Percentiles rank a stretch among this genome's conserved stretches.
These are phyloP conservation scores for Ophiostoma novo-ulmi DNA, from an alignment of 2,329 filamentous ascomycete species.

Conservation along the genomic window DNA sequence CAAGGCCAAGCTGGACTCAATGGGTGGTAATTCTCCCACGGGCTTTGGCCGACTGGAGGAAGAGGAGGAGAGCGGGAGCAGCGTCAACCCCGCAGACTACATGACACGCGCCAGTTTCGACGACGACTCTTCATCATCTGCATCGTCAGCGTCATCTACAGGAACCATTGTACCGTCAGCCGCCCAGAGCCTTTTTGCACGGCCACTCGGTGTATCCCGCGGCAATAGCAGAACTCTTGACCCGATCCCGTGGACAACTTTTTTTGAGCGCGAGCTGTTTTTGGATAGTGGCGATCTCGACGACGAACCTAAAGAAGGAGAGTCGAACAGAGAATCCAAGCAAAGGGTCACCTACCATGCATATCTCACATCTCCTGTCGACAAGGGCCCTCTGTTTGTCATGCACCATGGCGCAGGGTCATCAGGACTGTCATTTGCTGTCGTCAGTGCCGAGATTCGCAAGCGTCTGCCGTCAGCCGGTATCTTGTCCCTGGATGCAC, in stretches of 20 bases:
- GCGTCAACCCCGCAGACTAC: constrained; percentile 51
- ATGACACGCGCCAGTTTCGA: constrained; percentile 9
- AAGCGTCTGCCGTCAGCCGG: constrained; percentile 74
- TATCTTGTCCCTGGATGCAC: constrained; percentile 77
- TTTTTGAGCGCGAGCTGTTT: constrained; percentile 83
- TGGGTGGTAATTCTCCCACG: background rate
- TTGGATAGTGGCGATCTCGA: constrained; percentile 48
- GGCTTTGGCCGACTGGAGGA: constrained; percentile 42
- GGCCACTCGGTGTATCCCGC: constrained; percentile 49
- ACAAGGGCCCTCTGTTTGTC: constrained; percentile 75
- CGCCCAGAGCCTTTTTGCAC: constrained; percentile 66
- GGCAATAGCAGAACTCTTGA: constrained; percentile 55
- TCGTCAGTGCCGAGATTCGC: constrained; percentile 70
- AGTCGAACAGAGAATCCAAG: background rate
- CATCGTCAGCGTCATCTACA: constrained; percentile 85
- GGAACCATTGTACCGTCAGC: constrained; percentile 83
- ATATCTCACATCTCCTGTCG: constrained; percentile 77
- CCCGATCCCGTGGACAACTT: constrained; percentile 78
- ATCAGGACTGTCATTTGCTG: constrained; percentile 85
- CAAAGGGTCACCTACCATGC: constrained; percentile 63
- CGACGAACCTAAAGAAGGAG: constrained; percentile 30
- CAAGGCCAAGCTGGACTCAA: constrained; percentile 30
- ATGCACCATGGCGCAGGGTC: constrained; percentile 94
- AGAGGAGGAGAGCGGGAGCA: constrained; percentile 47
- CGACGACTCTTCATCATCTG: constrained; percentile 39